Base-by-base conservation (phyloP, 1,284 basidiomycete genomes). In the Leucoagaricus sp. region DNA sequence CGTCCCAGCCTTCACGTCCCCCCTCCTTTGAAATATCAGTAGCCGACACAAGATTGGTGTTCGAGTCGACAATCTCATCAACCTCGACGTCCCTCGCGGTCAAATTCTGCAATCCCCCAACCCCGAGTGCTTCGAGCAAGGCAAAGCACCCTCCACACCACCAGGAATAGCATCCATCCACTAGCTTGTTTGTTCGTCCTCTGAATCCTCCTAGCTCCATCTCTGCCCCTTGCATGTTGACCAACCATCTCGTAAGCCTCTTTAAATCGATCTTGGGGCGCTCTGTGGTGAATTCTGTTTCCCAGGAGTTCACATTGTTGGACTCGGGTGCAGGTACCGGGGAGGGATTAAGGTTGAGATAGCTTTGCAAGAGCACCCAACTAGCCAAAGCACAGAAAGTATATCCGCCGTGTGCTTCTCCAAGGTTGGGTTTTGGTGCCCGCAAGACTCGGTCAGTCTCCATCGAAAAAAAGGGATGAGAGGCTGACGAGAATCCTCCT, bases 151-250 rank as follows among this genome's bases (percentile, higher is more conserved):
- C 96, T 2, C 93, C 96, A 26, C 96, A 93, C 91, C 95, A 99
- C 97, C 97, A 99, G 29, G 92, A 89, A 72, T 99, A 99, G 73
- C 97, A 99, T 2, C 96, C 97, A 67, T 99, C 97, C 0, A 99
- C 96, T 12, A 99, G 83, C 73, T 99, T 99, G 72, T 99, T 99
- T 58, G 93, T 94, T 42, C 97, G 80, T 0, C 97, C 97, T 46
- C 84, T 84, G 74, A 99, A 98, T 0, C 96, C 97, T 2, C 95
- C 96, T 2, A 94, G 80, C 67, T 99, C 96, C 25, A 84, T 81
- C 25, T 87, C 86, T 0, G 66, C 72, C 0, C 94, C 95, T 69
- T 99, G 97, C 87, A 97, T 91, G 48, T 88, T 79, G 0, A 84
- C 85, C 0, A 90, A 81, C 96, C 96, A 99, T 2, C 96, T 76